A percentile compares a stretch with the other conserved stretches of the same genome.
phyloP scores from a whole-genome alignment of 1,139 yeast species.

The Suhomyces guaymorum region DNA sequence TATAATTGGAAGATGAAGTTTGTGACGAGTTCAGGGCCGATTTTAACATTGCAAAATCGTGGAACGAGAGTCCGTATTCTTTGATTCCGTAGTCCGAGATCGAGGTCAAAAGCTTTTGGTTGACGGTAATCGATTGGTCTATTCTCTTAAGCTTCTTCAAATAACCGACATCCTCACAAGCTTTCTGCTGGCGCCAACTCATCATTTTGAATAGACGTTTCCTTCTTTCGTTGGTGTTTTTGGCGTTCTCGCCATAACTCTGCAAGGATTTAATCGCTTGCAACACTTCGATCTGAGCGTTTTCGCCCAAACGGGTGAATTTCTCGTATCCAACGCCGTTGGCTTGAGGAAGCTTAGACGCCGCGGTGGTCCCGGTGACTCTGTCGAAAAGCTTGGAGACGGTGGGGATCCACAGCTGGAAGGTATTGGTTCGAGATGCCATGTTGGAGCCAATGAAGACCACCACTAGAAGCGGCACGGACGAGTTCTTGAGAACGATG shows the following conservation, averaged over 20 bases:
- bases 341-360: conserved; percentile 5
- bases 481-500: conserved; percentile 18
- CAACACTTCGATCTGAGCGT: conserved; percentile 37
- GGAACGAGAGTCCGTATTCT: conserved; percentile 39
- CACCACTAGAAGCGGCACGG: conserved; percentile 30
- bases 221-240: conserved; percentile 47
- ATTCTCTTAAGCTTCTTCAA: conserved; percentile 48
- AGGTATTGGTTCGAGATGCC: conserved; percentile 30
- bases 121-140: conserved; percentile 45
- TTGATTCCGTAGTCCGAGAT: conserved; percentile 45
- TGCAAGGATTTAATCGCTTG: conserved; percentile 55
- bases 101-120: conserved; percentile 46
- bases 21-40: conserved; percentile 14
- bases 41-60: conserved; percentile 39
- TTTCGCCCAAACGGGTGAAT: conserved; percentile 21
- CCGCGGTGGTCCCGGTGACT: conserved; percentile 5
- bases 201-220: conserved; percentile 47
- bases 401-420: conserved; percentile 15
- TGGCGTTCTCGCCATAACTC: conserved; percentile 42
- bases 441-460: conserved; percentile 36
- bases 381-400: conserved; percentile 4
- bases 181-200: conserved; percentile 56
- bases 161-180: conserved; percentile 58
- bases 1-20: conserved; percentile 43
- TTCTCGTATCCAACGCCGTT: conserved; percentile 14